A percentile compares a stretch with the other conserved stretches of the same genome.
Conservation (phyloP, 2,329 filamentous ascomycete species). For the Davidsoniella eucalypti region DNA sequence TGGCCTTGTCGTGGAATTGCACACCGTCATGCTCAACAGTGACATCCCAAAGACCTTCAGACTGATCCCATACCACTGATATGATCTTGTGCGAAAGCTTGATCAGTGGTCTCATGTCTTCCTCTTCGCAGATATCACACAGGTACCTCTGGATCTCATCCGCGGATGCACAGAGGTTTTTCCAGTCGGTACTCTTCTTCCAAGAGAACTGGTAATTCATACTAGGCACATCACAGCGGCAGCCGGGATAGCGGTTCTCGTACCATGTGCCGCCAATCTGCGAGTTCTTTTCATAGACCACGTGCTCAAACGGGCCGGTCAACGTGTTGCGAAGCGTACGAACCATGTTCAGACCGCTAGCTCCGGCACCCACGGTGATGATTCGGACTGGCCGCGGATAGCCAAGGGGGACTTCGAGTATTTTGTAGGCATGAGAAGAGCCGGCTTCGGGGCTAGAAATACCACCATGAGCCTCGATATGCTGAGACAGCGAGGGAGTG, state of each 20-base stretch:
- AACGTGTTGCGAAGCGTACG: slow-evolving; percentile 28
- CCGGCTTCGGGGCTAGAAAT: not conserved
- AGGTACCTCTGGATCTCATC: slow-evolving; percentile 41
- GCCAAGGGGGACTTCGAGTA: slow-evolving; percentile 9
- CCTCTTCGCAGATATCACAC: slow-evolving; percentile 29
- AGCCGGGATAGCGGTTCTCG: slow-evolving; percentile 42
- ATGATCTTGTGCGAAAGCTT: slow-evolving; percentile 27
- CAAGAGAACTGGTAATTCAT: slow-evolving; percentile 49
- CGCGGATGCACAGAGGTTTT: slow-evolving; percentile 36
- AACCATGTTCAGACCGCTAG: slow-evolving; percentile 20
- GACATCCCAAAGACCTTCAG: slow-evolving; percentile 26
- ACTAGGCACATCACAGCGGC: slow-evolving; percentile 38
- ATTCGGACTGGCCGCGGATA: slow-evolving; percentile 15
- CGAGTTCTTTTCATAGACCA: slow-evolving; percentile 39
- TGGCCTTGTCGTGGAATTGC: slow-evolving; percentile 28
- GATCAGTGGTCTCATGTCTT: slow-evolving; percentile 27
- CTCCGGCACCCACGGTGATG: slow-evolving; percentile 19
- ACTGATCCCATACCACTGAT: slow-evolving; percentile 29
- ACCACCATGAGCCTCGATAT: slow-evolving; percentile 4
- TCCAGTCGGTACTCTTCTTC: slow-evolving; percentile 42
- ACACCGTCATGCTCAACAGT: slow-evolving; percentile 22
- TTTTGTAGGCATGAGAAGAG: not conserved
- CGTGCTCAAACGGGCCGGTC: slow-evolving; percentile 24
- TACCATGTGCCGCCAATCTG: slow-evolving; percentile 41
- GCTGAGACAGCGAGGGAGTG: slow-evolving; percentile 6